phyloP scores from a whole-genome alignment of 2,329 filamentous ascomycete species.

The Albifimbria verrucaria region DNA sequence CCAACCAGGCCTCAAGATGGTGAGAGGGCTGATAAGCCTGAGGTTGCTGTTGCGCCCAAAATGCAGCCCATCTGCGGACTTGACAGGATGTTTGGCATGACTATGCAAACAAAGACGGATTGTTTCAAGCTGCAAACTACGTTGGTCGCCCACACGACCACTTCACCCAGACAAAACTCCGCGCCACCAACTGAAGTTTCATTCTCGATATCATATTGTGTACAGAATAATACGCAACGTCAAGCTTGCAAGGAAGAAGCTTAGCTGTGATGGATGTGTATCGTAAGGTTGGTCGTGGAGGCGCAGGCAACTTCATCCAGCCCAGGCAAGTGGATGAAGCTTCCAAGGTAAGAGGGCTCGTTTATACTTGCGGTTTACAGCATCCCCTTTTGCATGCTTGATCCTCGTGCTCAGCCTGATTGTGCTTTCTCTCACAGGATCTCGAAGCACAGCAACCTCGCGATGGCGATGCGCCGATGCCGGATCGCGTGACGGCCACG shows the following conservation, averaged over 20 bases:
- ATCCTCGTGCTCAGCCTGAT: neutral
- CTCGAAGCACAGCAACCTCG: slow-evolving; percentile 34
- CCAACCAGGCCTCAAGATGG: neutral
- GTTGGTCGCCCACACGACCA: no score
- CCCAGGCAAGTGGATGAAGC: slow-evolving; percentile 48
- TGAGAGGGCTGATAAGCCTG: neutral
- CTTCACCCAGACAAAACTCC: no score
- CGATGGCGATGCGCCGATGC: slow-evolving; percentile 19
- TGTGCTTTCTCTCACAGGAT: slow-evolving; percentile 23
- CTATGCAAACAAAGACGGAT: no score
- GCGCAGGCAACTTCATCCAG: slow-evolving; percentile 60
- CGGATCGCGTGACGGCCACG: slow-evolving; percentile 17
- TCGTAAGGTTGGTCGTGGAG: slow-evolving; percentile 56
- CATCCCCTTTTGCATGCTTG: neutral
- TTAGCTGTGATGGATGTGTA: slow-evolving; percentile 38
- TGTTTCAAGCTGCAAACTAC: no score
- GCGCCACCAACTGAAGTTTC: no score
- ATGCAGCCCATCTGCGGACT: neutral
- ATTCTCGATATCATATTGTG: neutral
- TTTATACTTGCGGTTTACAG: neutral
- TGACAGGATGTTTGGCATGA: slow-evolving; percentile 2
- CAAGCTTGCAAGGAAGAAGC: slow-evolving; percentile 11
- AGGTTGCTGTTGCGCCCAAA: neutral
- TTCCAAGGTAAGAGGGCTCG: slow-evolving; percentile 21
- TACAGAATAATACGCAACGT: neutral